Percentiles rank a stretch among this genome's conserved stretches.
Conservation (phyloP, 2,329 filamentous ascomycete species). For the Botryotinia globosa region DNA sequence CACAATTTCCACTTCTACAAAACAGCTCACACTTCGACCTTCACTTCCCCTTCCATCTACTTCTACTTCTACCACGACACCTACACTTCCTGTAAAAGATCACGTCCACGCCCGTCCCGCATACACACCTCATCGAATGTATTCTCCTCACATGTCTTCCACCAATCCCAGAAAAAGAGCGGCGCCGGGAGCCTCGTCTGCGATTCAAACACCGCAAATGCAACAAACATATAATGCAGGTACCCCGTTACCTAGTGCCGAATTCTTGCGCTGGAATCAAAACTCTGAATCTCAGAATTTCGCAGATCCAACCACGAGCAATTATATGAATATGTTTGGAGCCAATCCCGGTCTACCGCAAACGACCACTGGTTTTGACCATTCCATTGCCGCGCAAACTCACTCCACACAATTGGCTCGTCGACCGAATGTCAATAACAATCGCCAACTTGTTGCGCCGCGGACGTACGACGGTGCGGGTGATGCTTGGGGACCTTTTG, state of each 20-base stretch:
- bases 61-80: neutral
- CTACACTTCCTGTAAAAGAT: neutral
- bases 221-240: slow-evolving; percentile 49
- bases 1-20: neutral
- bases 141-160: slow-evolving; percentile 38
- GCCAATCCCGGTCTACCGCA: slow-evolving; percentile 27
- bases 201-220: slow-evolving; percentile 52
- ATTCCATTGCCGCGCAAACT: slow-evolving; percentile 28
- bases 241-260: slow-evolving; percentile 48
- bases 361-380: slow-evolving; percentile 26
- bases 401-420: slow-evolving; percentile 38
- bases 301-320: slow-evolving; percentile 37
- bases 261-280: slow-evolving; percentile 53
- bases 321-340: slow-evolving; percentile 33
- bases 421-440: slow-evolving; percentile 31
- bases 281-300: slow-evolving; percentile 39
- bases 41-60: neutral
- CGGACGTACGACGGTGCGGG: slow-evolving; percentile 33
- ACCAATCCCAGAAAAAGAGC: slow-evolving; percentile 66
- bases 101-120: neutral
- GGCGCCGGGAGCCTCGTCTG: slow-evolving; percentile 68
- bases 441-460: slow-evolving; percentile 36
- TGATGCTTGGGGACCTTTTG: slow-evolving; percentile 43
- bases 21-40: neutral
- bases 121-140: slow-evolving; percentile 23